Base-by-base conservation (phyloP, 345 rosid genomes). In the Populus simonii region DNA sequence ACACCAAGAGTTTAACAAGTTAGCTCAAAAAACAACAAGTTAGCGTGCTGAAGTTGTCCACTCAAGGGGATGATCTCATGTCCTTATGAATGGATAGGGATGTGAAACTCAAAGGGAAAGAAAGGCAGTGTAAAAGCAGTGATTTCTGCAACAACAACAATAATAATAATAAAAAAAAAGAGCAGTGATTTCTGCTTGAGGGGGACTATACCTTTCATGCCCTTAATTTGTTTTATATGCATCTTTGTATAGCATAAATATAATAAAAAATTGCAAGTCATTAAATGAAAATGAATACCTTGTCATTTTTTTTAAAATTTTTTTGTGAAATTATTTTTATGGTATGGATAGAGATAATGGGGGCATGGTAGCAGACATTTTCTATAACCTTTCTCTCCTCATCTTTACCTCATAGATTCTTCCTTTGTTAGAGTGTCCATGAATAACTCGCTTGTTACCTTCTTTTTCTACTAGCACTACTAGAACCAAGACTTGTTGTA, bases 271-370 rank as follows among this genome's bases (percentile, higher is more conserved):
- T 51, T 51, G 74, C 5, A 17, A 8, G n/a, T 18, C 15, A 16
- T 47, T 3, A 25, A 27, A 23, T n/a, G 45, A 65, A 17, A 53
- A 68, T 68, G 66, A 51, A 53, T 68, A 76, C 69, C 13, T 11
- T 33, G 23, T 73, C 33, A 1, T 39, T 38, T 38, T 22, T 69
- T 72, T 33, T 70, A 36, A 33, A 33, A 33, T 0, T 5, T 53
- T 27, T 70, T 12, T 20, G 7, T 22, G 27, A 70, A 68, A 57
- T 57, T 47, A 29, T 6, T 47, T 66, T 41, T 45, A 20, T 27
- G 73, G 70, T 68, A 27, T 75, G 81, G 89, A 85, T 76, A 78
- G 69, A 82, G 92, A 87, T 86, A 84, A 85, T 85, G 85, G 90
- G 49, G 49, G 53, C 73, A 53, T 76, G 81, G 84, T 62, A 84